These are phyloP conservation scores for Diaporthe amygdali DNA, from an alignment of 2,329 filamentous ascomycete genomes.

Conservation along the genomic window DNA sequence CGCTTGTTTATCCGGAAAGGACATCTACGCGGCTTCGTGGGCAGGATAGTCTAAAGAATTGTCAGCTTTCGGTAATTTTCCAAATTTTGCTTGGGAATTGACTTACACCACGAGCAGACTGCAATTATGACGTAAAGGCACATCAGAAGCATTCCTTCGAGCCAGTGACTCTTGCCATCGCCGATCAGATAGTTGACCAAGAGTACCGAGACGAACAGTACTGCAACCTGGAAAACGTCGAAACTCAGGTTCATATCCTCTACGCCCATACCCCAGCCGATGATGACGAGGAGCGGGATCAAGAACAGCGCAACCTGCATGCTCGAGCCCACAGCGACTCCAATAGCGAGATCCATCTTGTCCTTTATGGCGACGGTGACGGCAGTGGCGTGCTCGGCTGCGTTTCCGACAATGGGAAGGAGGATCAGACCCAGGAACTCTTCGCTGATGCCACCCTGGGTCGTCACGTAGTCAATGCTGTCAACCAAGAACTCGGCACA, in stretches of 20 bases:
- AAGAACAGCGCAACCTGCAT: constrained; percentile 84
- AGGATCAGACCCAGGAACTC: constrained; percentile 83
- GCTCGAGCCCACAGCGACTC: constrained; percentile 78
- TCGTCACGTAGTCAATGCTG: constrained; percentile 72
- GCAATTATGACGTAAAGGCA: constrained; percentile 83
- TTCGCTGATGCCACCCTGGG: constrained; percentile 64
- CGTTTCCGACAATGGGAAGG: constrained; percentile 82
- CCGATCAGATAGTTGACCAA: constrained; percentile 86
- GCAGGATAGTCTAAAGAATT: constrained; percentile 16
- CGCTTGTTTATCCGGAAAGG: not conserved
- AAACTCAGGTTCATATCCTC: constrained; percentile 83
- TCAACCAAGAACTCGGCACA: constrained; percentile 82
- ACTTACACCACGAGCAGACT: constrained; percentile 67
- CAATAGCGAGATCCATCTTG: constrained; percentile 85
- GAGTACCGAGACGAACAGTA: constrained; percentile 82
- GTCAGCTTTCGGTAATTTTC: not conserved
- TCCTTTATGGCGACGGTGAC: constrained; percentile 82
- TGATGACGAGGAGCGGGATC: constrained; percentile 76
- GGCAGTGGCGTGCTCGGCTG: constrained; percentile 81
- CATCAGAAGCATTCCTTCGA: constrained; percentile 78
- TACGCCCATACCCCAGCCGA: constrained; percentile 76
- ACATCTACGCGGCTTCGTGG: not conserved
- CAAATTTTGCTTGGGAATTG: not conserved
- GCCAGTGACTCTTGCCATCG: constrained; percentile 83
- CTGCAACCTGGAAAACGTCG: constrained; percentile 87